Conservation (phyloP, 2,329 filamentous ascomycete species). For the Aspergillus pseudonomiae region DNA sequence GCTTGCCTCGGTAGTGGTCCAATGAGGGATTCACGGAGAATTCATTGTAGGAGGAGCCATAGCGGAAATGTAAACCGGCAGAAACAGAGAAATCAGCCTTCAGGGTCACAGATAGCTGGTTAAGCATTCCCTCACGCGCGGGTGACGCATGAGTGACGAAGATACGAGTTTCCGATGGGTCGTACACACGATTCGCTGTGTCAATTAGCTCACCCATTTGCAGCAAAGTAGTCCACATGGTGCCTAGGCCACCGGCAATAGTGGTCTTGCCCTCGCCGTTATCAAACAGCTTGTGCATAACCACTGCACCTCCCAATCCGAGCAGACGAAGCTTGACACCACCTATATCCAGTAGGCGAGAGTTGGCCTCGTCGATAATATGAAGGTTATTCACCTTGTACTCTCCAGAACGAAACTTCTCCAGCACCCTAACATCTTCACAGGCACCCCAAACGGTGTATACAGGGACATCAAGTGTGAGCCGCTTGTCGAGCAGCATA, state of each 20-base stretch:
- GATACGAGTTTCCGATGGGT: slow-evolving; percentile 93
- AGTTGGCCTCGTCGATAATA: slow-evolving; percentile 98
- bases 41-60: slow-evolving; percentile 99
- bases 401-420: slow-evolving; percentile 95
- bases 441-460: slow-evolving; percentile 99
- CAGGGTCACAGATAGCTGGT: slow-evolving; percentile 94
- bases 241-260: slow-evolving; percentile 96
- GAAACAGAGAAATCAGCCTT: slow-evolving; percentile 99
- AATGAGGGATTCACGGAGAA: slow-evolving; percentile 98
- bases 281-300: slow-evolving; percentile 99
- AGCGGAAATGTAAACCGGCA: slow-evolving; percentile 95
- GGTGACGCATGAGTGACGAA: slow-evolving; percentile 98
- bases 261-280: slow-evolving; percentile 97
- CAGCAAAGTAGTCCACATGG: slow-evolving; percentile 98
- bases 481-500: slow-evolving; percentile 80
- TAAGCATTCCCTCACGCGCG: slow-evolving; percentile 91
- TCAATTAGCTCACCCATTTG: slow-evolving; percentile 99
- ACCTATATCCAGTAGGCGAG: slow-evolving; percentile 89
- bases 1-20: slow-evolving; percentile 97
- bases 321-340: slow-evolving; percentile 94
- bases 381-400: slow-evolving; percentile 98
- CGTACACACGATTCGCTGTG: slow-evolving; percentile 96
- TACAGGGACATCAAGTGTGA: slow-evolving; percentile 92
- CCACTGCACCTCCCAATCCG: slow-evolving; percentile 90
- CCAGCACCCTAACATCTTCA: slow-evolving; percentile 94